A percentile compares a stretch with the other conserved stretches of the same genome.
Conservation (phyloP, 2,329 filamentous ascomycete species). For the Sarocladiaceae sp. region DNA sequence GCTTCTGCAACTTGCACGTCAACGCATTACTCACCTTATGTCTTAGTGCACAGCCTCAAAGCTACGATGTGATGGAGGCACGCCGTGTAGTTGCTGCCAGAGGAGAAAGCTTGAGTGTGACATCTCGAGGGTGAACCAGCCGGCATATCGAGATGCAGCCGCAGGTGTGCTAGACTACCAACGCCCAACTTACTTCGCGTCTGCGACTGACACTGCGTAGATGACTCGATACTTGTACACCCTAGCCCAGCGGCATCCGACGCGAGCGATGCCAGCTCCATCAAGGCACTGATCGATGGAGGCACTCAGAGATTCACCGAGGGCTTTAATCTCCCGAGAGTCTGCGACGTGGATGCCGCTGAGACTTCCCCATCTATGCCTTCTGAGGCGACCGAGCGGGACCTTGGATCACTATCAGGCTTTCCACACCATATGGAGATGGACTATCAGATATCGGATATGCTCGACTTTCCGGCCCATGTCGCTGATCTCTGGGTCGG, state of each 20-base stretch:
- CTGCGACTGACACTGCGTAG: not conserved
- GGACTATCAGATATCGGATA: not conserved
- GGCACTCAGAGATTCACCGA: not conserved
- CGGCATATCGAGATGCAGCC: not conserved
- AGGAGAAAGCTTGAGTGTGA: conserved; percentile 2
- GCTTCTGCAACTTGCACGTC: not conserved
- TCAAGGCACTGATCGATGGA: conserved; percentile 7
- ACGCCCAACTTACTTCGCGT: not conserved
- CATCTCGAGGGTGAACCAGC: conserved; percentile 2
- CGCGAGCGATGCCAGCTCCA: conserved; percentile 2
- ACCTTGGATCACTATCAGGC: not conserved
- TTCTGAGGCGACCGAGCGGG: not conserved
- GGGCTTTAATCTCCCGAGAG: conserved; percentile 4
- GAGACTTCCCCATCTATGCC: not conserved
- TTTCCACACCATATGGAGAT: conserved; percentile 1
- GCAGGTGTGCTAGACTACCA: not conserved
- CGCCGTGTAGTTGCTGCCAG: conserved; percentile 2
- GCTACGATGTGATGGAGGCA: conserved; percentile 4
- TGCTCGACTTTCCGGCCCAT: conserved; percentile 5
- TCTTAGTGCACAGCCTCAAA: conserved; percentile 7
- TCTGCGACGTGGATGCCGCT: not conserved
- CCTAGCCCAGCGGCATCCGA: not conserved
- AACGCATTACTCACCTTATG: not conserved
- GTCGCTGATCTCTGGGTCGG: conserved; percentile 4
- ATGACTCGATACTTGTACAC: not conserved